Base-by-base conservation (phyloP, 257 asterid genomes). In the Plectranthus barbatus region DNA sequence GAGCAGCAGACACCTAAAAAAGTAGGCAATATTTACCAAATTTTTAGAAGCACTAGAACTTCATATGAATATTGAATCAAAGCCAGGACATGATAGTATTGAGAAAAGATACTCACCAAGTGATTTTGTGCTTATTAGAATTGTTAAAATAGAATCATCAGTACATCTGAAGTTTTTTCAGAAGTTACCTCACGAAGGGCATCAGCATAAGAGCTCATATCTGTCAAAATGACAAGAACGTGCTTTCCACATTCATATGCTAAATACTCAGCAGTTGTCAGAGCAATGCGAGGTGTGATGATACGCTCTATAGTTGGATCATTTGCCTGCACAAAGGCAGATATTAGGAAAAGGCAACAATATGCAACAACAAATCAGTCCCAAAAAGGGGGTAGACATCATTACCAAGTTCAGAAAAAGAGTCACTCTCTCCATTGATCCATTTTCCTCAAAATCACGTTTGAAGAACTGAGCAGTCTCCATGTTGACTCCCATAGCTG, bases 401-500 rank as follows among this genome's bases (percentile, higher is more conserved):
- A 45, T 65, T 83, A 91, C 98, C 95, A 91, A 79, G 79, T 91
- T 91, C 55, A 91, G 77, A 75, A 91, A 91, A 66, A 91, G 95
- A 24, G 98, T 91, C 73, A 91, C 98, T 81, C 98, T 88, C 79
- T 91, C 98, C 98, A 91, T 91, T 13, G 98, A 91, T 49, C 98
- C 98, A 71, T 91, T 91, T 79, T 91, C 98, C 91, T 91, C 98
- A 62, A 91, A 91, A 83, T 91, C 98, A 70, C 98, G 96, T 79
- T 91, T 91, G 74, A 91, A 91, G 77, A 91, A 91, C 69, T 88
- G 98, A 51, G 98, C 98, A 13, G 98, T 91, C 80, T 91, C 98
- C 98, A 91, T 91, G 85, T 91, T 91, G 51, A 91, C 98, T 81
- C 98, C 98, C 98, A 91, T 91, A 69, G 98, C 98, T 36, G 98